A percentile compares a stretch with the other conserved stretches of the same genome.
phyloP scores from a whole-genome alignment of 164 flowering plant genomes.

The Euptelea pleiosperma region DNA sequence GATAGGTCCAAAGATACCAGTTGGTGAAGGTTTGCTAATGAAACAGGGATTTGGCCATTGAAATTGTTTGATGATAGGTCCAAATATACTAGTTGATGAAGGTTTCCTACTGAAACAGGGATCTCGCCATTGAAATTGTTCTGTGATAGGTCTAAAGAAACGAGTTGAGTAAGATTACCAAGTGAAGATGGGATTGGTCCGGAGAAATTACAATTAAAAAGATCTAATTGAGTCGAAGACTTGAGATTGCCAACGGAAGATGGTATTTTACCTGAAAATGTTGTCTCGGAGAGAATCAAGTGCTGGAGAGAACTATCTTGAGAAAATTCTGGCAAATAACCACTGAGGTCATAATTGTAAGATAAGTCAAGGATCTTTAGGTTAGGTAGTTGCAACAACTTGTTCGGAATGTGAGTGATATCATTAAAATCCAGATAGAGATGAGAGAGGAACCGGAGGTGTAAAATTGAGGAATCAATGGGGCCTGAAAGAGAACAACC shows the following conservation, averaged over 20 bases:
- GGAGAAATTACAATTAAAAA: neutral
- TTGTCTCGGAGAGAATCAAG: neutral
- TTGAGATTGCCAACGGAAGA: neutral
- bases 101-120: neutral
- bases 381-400: no score
- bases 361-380: neutral
- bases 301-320: no score
- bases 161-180: neutral
- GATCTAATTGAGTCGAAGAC: neutral
- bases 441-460: no score
- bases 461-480: no score
- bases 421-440: no score
- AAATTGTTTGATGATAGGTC: no score
- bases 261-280: neutral
- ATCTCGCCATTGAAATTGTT: neutral
- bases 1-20: no score
- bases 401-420: no score
- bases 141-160: neutral
- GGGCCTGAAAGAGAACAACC: no score
- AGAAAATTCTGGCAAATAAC: neutral
- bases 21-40: no score
- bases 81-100: neutral
- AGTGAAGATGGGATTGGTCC: neutral
- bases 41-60: no score
- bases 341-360: neutral